Conservation (phyloP, 1,284 basidiomycete species). For the Microbotryum lychnidis-dioicae region DNA sequence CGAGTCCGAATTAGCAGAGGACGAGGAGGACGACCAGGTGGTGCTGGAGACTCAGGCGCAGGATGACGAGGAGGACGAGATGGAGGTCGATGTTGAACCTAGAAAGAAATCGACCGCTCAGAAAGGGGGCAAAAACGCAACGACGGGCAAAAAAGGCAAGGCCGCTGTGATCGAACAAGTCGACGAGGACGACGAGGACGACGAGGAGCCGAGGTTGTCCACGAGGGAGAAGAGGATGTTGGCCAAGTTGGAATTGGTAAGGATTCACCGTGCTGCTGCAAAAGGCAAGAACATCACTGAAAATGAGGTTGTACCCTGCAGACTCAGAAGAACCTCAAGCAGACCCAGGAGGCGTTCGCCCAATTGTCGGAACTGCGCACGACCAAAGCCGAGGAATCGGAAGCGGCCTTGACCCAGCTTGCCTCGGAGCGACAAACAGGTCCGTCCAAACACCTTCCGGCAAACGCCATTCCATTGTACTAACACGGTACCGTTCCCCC, state of each 20-base stretch:
- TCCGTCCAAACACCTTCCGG: background rate
- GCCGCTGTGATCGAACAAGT: background rate
- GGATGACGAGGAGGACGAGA: background rate
- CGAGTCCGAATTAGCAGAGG: background rate
- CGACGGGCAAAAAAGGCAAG: background rate
- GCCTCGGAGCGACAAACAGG: slow-evolving; percentile 20
- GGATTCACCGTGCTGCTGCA: background rate
- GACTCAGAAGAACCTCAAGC: slow-evolving; percentile 10
- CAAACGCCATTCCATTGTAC: background rate
- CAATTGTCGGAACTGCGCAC: slow-evolving; percentile 20
- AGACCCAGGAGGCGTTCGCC: background rate
- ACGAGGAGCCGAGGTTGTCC: background rate
- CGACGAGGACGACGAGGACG: background rate
- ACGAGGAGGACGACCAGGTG: background rate
- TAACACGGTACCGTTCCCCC: background rate
- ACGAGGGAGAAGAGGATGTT: slow-evolving; percentile 22
- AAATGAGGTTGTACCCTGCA: background rate
- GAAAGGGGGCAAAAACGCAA: slow-evolving; percentile 1
- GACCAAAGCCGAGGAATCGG: slow-evolving; percentile 18
- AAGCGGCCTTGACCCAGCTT: slow-evolving; percentile 14
- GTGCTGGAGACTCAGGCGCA: background rate
- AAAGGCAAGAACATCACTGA: background rate
- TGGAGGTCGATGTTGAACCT: background rate
- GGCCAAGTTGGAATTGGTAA: slow-evolving; percentile 21
- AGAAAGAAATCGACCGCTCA: background rate